Evolutionary conservation across 352 stramenopile species (phyloP).

Genomic region (Phytophthora pseudosyringae): DNA sequence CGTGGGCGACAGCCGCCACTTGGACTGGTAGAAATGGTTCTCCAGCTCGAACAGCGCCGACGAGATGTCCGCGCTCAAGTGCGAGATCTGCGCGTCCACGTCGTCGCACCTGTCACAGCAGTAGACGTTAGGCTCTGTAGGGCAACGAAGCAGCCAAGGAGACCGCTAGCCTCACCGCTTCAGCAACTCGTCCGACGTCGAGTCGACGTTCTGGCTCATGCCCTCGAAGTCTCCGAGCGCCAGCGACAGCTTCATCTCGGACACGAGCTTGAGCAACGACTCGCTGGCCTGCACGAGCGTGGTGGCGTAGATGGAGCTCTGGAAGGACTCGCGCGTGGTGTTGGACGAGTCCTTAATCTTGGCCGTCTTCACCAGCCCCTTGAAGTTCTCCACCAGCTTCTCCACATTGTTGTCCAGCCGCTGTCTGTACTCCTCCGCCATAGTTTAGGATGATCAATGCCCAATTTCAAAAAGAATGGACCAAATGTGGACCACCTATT

Average conservation of each 20-base stretch:
- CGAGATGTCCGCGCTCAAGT: conserved; percentile 81
- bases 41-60: conserved; percentile 85
- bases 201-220: conserved; percentile 87
- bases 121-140: background rate
- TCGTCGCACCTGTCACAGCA: conserved; percentile 71
- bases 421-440: conserved; percentile 87
- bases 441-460: conserved; percentile 52
- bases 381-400: conserved; percentile 90
- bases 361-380: conserved; percentile 79
- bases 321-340: conserved; percentile 78
- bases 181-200: conserved; percentile 68
- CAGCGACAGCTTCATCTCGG: conserved; percentile 84
- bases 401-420: conserved; percentile 89
- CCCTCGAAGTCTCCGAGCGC: conserved; percentile 84
- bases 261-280: conserved; percentile 80
- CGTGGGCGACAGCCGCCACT: conserved; percentile 60
- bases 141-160: background rate
- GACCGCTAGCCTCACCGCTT: conserved; percentile 51
- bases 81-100: conserved; percentile 77
- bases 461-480: conserved; percentile 1
- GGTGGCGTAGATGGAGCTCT: conserved; percentile 86
- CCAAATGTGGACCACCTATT: no score
- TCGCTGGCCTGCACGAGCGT: conserved; percentile 84
- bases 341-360: conserved; percentile 87
- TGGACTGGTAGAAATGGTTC: conserved; percentile 87